Evolutionary conservation across 345 rosid genomes (phyloP).

Genomic region (Aurinia saxatilis): DNA sequence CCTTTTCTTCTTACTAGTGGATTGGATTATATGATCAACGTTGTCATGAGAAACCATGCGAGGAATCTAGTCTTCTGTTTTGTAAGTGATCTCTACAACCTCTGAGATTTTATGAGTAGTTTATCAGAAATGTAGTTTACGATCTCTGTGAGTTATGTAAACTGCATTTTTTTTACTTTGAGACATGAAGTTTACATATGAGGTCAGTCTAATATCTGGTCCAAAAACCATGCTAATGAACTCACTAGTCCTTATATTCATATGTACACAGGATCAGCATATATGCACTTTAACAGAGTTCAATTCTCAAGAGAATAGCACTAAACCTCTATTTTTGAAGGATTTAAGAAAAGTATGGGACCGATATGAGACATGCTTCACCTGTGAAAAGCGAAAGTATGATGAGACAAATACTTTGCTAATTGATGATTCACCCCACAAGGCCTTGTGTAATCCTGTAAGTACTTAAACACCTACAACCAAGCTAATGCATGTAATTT

Average conservation of each 20-base stretch:
- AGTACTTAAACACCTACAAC: slow-evolving; percentile 4
- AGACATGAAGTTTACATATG: background rate
- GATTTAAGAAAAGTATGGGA: slow-evolving; percentile 68
- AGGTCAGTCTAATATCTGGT: background rate
- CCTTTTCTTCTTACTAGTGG: slow-evolving; percentile 12
- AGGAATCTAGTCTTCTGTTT: slow-evolving; percentile 15
- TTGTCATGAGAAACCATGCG: slow-evolving; percentile 12
- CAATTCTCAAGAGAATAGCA: slow-evolving; percentile 41
- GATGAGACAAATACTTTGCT: slow-evolving; percentile 70
- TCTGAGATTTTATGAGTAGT: background rate
- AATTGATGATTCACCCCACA: slow-evolving; percentile 85
- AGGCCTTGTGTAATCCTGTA: slow-evolving; percentile 83
- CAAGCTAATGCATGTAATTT: background rate
- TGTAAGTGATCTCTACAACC: slow-evolving; percentile 17
- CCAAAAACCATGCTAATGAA: background rate
- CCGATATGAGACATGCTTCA: slow-evolving; percentile 33
- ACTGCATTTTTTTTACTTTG: background rate
- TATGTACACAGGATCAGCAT: slow-evolving; percentile 41
- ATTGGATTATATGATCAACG: slow-evolving; percentile 15
- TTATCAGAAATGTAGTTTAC: background rate
- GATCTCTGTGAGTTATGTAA: background rate
- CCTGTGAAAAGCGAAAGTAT: slow-evolving; percentile 54
- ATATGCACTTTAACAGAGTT: slow-evolving; percentile 52
- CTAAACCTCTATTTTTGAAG: slow-evolving; percentile 70
- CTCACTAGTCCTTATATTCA: background rate